Percentiles rank a stretch among this genome's conserved stretches.
Conservation (phyloP, 1,139 yeast species). For the Nakaseomyces nivariensis region DNA sequence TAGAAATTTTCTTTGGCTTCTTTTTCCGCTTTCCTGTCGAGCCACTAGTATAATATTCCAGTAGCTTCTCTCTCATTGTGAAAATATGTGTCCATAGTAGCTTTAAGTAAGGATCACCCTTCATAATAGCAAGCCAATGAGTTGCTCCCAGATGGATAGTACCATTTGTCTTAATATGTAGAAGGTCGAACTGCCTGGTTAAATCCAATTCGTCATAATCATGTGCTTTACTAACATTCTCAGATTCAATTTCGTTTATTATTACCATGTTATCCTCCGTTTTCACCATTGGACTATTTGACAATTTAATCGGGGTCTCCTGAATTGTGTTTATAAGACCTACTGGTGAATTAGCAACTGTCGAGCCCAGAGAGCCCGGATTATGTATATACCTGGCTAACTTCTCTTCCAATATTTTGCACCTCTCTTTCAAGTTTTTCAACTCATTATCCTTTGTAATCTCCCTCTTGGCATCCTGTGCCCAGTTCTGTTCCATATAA, state of each 20-base stretch:
- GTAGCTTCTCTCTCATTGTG: conserved; percentile 37
- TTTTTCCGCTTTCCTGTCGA: conserved; percentile 3
- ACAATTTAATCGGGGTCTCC: neutral
- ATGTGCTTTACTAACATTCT: conserved; percentile 12
- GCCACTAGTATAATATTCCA: conserved; percentile 21
- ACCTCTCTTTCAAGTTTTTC: conserved; percentile 27
- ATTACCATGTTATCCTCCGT: conserved; percentile 32
- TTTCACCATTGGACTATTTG: neutral
- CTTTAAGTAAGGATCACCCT: conserved; percentile 42
- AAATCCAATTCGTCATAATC: conserved; percentile 34
- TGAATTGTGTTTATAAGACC: neutral
- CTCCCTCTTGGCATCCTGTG: conserved; percentile 41
- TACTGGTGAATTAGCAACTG: neutral
- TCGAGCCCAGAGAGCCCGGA: neutral
- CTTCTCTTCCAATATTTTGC: conserved; percentile 25
- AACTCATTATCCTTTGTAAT: conserved; percentile 34
- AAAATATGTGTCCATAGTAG: conserved; percentile 44
- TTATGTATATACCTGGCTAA: conserved; percentile 5
- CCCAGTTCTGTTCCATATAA: conserved; percentile 55
- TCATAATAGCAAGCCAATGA: conserved; percentile 44
- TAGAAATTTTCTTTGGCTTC: conserved; percentile 6
- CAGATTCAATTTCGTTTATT: conserved; percentile 36
- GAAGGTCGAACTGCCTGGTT: conserved; percentile 39
- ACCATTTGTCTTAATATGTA: conserved; percentile 41
- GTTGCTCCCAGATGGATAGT: conserved; percentile 43